A percentile compares a stretch with the other conserved stretches of the same genome.
phyloP scores from a whole-genome alignment of 148 eudicot species.

The Arctostaphylos glauca region DNA sequence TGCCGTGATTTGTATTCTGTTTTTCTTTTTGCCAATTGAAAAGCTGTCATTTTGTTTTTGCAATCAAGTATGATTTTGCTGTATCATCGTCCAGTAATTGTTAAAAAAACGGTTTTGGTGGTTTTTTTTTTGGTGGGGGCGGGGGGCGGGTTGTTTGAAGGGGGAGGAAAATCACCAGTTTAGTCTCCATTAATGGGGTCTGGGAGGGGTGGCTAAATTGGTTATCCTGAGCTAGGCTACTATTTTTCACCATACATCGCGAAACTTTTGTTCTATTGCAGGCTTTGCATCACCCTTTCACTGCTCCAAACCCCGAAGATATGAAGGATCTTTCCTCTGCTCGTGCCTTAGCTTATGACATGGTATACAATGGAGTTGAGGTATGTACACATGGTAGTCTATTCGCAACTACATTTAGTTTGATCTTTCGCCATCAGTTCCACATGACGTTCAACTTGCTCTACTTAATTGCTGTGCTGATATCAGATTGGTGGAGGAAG shows the following conservation, averaged over 20 bases:
- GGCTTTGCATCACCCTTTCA: slow-evolving; percentile 99
- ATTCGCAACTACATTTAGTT: background rate
- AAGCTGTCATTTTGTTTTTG: background rate
- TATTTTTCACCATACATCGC: background rate
- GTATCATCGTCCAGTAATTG: background rate
- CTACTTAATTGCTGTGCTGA: background rate
- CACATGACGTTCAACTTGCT: background rate
- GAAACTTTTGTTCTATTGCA: slow-evolving; percentile 23
- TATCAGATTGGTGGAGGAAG: slow-evolving; percentile 77
- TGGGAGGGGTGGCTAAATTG: background rate
- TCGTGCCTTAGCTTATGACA: slow-evolving; percentile 99
- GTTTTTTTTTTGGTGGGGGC: too few species aligned
- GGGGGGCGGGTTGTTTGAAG: too few species aligned
- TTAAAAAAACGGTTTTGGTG: background rate
- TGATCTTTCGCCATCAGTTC: background rate
- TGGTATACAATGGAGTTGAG: slow-evolving; percentile 99
- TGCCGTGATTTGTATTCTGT: background rate
- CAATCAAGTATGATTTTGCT: background rate
- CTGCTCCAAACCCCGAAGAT: slow-evolving; percentile 96
- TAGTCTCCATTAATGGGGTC: background rate
- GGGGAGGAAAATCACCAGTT: background rate
- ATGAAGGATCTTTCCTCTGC: slow-evolving; percentile 84
- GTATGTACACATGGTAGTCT: slow-evolving; percentile 31
- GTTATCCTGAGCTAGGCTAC: background rate
- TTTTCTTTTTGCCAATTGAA: slow-evolving; percentile 4